Conservation (phyloP, 768 basidiomycete genomes). For the Boletus coccyginus region DNA sequence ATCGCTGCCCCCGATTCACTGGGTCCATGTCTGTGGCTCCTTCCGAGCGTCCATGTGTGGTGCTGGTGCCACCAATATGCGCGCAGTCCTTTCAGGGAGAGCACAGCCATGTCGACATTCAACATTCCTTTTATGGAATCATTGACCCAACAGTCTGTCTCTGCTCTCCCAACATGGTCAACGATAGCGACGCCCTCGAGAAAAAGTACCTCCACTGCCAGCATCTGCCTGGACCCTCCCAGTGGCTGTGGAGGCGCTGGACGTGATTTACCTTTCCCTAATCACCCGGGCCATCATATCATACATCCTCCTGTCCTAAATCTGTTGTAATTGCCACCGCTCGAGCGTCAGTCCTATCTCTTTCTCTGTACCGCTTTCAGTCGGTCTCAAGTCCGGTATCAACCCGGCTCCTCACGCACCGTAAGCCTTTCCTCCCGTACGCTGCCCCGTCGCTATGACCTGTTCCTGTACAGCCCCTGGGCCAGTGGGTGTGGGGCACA, state of each 20-base stretch:
- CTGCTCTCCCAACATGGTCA: constrained; percentile 4
- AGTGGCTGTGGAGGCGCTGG: constrained; percentile 19
- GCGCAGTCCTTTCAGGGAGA: not conserved
- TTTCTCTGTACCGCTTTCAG: constrained; percentile 3
- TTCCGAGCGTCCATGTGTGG: constrained; percentile 7
- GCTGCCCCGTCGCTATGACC: not conserved
- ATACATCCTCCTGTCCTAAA: not conserved
- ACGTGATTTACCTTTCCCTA: constrained; percentile 26
- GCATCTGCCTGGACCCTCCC: constrained; percentile 3
- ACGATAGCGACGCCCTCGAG: not conserved
- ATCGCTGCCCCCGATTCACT: constrained; percentile 9
- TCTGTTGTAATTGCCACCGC: constrained; percentile 1
- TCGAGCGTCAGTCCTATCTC: not conserved
- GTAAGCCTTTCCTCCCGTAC: not conserved
- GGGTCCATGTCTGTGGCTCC: constrained; percentile 9
- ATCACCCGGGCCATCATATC: not conserved
- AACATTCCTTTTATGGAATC: constrained; percentile 27
- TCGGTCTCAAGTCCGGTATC: constrained; percentile 8
- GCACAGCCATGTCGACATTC: constrained; percentile 18
- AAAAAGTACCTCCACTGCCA: not conserved
- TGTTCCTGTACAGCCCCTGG: constrained; percentile 2
- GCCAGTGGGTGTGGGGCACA: not conserved
- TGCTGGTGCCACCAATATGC: not conserved
- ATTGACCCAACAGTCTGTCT: constrained; percentile 21
- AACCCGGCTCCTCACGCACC: constrained; percentile 9